Percentiles rank a stretch among this genome's conserved stretches.
These are phyloP conservation scores for Plenodomus tracheiphilus DNA, from an alignment of 2,329 filamentous ascomycete genomes.

Conservation along the genomic window DNA sequence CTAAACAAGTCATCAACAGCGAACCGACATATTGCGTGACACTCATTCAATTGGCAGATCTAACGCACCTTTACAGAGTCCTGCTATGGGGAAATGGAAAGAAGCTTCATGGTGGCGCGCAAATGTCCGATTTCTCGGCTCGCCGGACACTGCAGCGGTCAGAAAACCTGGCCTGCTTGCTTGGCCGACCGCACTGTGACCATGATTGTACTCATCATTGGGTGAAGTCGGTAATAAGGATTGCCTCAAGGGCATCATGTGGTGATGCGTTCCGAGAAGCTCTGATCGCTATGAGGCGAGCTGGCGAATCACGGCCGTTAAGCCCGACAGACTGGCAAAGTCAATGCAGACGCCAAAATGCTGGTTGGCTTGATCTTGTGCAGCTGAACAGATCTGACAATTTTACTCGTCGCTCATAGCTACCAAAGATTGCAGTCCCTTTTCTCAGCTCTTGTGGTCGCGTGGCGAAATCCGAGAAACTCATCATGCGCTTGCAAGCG, in stretches of 20 bases:
- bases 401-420: constrained; percentile 19
- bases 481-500: background rate
- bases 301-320: constrained; percentile 20
- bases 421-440: constrained; percentile 15
- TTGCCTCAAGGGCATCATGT: constrained; percentile 11
- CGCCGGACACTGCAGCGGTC: constrained; percentile 16
- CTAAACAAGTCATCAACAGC: background rate
- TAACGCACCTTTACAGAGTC: constrained; percentile 8
- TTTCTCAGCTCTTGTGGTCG: constrained; percentile 13
- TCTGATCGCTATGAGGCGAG: constrained; percentile 24
- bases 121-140: constrained; percentile 20
- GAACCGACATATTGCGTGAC: constrained; percentile 10
- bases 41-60: constrained; percentile 13
- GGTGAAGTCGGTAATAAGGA: constrained; percentile 12
- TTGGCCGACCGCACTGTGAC: constrained; percentile 14
- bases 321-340: constrained; percentile 19
- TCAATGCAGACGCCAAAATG: constrained; percentile 18
- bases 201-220: constrained; percentile 12
- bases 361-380: constrained; percentile 15
- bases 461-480: constrained; percentile 5
- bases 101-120: constrained; percentile 25
- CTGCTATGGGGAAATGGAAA: constrained; percentile 16
- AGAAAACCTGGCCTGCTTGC: constrained; percentile 15
- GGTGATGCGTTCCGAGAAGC: constrained; percentile 20
- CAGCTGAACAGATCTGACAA: constrained; percentile 11